Evolutionary conservation across 2,329 filamentous ascomycete species (phyloP), one percentile per base, ranked within the genome.

Genomic region (Aureobasidium sp.): DNA sequence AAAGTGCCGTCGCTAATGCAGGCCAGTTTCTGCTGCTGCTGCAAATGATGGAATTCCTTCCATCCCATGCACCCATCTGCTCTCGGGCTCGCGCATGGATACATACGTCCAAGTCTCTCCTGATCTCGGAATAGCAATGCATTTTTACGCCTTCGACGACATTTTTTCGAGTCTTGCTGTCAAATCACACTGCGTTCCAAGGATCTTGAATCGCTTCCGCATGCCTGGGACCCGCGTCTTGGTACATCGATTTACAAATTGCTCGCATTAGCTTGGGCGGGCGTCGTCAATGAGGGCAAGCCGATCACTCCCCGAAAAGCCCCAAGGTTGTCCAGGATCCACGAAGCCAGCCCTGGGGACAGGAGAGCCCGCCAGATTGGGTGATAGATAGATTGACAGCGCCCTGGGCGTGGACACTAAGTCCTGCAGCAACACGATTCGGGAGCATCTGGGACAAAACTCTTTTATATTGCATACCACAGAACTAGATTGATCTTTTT

Each of bases 1-100:
- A 50, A 50, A 39, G 25, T 50, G 47, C 47, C 35, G 35, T 50
- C 35, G 19, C 47, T 50, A 50, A 40, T 50, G 47, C 47, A 40
- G 47, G 7, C 47, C 35, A 32, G 47, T 39, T 50, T 30, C 19
- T 22, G 12, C 30, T 6, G 10, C 6, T 16, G 12, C 17, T 17
- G 4, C 32, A 21, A 21, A 49, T 49, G 45, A 49, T 49, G 45
- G 30, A 32, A 49, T 21, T n/a, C 7, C 8, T 8, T 37, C 44
- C 37, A 32, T 27, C 21, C 44, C 37, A 32, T 27, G 32, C 16
- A 19, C 30, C 16, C 16, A 14, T 5, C 16, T 27, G 19, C n/a
- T 17, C 10, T 6, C 27, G 22, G 30, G 32, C 32, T 49, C 24
- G 45, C 22, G 45, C 22, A 34, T 49, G 45, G n/a, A n/a, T 19